These are phyloP conservation scores for Phytophthora syringae DNA, from an alignment of 352 stramenopile genomes.

Conservation along the genomic window DNA sequence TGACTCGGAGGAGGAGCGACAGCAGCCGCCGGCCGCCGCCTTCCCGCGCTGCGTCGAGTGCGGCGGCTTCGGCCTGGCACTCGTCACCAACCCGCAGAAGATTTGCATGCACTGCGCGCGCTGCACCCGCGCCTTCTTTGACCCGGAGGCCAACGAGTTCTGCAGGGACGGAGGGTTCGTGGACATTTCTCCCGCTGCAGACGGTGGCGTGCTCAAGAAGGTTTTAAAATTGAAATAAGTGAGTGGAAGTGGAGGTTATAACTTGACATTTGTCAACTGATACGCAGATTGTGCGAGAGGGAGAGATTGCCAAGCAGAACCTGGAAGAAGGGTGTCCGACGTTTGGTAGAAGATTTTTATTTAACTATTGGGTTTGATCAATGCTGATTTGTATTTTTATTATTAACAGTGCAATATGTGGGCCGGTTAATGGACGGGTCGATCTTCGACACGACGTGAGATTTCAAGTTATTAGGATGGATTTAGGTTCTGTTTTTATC, in stretches of 20 bases:
- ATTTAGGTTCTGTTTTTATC: background rate
- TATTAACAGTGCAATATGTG: conserved; percentile 79
- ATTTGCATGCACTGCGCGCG: conserved; percentile 79
- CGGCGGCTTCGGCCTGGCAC: conserved; percentile 67
- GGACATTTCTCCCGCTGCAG: conserved; percentile 77
- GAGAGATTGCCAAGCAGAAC: conserved; percentile 44
- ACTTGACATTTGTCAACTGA: no score
- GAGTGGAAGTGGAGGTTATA: no score
- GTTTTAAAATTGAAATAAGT: conserved; percentile 1
- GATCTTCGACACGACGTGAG: conserved; percentile 89
- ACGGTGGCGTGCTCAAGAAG: conserved; percentile 86
- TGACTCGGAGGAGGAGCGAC: conserved; percentile 18
- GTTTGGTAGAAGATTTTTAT: conserved; percentile 48
- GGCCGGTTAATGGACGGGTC: conserved; percentile 80
- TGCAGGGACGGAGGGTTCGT: conserved; percentile 80
- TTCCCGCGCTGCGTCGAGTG: conserved; percentile 73
- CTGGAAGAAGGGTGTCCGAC: conserved; percentile 87
- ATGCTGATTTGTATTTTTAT: background rate
- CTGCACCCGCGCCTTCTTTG: conserved; percentile 76
- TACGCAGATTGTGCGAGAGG: conserved; percentile 62
- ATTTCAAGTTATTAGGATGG: background rate
- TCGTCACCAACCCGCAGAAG: conserved; percentile 76
- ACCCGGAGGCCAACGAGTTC: conserved; percentile 69
- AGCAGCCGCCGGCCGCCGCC: conserved; percentile 15
- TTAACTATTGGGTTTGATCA: background rate